Evolutionary conservation across 2,329 filamentous ascomycete genomes (phyloP).

Genomic region (Sporothrix protearum): DNA sequence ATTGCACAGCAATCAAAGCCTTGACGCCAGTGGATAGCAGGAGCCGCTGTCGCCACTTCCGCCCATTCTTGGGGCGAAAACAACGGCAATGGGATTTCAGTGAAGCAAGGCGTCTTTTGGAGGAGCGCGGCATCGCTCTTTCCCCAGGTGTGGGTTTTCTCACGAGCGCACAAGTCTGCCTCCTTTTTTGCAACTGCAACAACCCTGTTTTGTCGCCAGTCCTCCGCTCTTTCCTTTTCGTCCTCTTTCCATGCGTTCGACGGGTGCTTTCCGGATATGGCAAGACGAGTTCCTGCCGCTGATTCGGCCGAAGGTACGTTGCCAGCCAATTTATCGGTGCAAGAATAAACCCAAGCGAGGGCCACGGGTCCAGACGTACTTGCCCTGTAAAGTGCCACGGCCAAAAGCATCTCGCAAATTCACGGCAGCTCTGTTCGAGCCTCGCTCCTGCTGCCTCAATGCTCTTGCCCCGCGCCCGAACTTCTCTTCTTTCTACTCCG

Average conservation of each 20-base stretch:
- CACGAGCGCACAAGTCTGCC: neutral
- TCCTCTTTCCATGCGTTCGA: neutral
- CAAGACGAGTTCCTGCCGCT: conserved; percentile 13
- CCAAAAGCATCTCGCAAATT: conserved; percentile 3
- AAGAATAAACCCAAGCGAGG: neutral
- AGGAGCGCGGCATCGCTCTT: conserved; percentile 12
- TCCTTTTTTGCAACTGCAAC: neutral
- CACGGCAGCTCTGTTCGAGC: neutral
- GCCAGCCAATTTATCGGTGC: neutral
- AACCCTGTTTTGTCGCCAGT: neutral
- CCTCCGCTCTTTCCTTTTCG: neutral
- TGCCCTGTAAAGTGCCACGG: conserved; percentile 3
- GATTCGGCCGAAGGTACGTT: conserved; percentile 17
- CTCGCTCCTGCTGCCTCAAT: neutral
- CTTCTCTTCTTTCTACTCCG: neutral
- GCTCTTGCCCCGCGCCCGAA: neutral
- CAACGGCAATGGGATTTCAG: neutral
- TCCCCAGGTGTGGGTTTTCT: neutral
- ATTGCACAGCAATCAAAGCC: neutral
- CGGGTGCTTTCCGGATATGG: neutral
- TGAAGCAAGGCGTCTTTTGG: neutral
- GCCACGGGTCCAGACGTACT: neutral
- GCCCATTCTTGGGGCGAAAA: neutral
- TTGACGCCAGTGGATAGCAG: neutral
- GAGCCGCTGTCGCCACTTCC: neutral